phyloP scores from a whole-genome alignment of 495 filamentous ascomycete species.

The Aspergillus taichungensis region DNA sequence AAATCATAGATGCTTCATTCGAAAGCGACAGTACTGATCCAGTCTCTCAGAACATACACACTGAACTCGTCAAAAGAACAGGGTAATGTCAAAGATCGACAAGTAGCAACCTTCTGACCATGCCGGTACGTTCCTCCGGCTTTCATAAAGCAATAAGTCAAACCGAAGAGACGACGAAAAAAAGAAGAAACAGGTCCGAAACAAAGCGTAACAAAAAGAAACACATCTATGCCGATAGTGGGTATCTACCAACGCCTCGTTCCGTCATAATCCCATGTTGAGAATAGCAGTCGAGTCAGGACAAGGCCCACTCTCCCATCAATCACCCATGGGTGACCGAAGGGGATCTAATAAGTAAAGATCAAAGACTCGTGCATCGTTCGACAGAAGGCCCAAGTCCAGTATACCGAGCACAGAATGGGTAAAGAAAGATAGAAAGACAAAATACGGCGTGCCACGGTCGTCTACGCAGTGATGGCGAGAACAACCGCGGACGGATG shows the following conservation, averaged over 20 bases:
- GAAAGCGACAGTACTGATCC: no score
- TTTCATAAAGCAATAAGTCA: no score
- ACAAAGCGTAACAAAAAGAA: slow-evolving; percentile 10
- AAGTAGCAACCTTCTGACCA: no score
- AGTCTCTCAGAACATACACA: no score
- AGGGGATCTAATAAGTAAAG: slow-evolving; percentile 12
- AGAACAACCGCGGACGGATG: slow-evolving; percentile 16
- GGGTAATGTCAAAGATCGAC: no score
- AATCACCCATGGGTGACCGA: slow-evolving; percentile 12
- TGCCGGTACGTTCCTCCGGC: no score
- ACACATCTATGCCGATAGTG: slow-evolving; percentile 34
- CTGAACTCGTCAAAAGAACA: no score
- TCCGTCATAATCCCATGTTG: slow-evolving; percentile 37
- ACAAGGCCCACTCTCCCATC: slow-evolving; percentile 18
- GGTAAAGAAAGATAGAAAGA: slow-evolving; percentile 19
- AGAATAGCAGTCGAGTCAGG: slow-evolving; percentile 23
- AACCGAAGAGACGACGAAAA: slow-evolving; percentile 21
- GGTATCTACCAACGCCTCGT: slow-evolving; percentile 47
- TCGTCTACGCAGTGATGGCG: slow-evolving; percentile 15
- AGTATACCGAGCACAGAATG: slow-evolving; percentile 25
- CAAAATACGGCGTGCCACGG: slow-evolving; percentile 9
- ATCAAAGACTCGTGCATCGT: slow-evolving; percentile 13
- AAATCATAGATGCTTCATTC: no score
- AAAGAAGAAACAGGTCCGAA: slow-evolving; percentile 16
- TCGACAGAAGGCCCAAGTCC: slow-evolving; percentile 30